phyloP scores from a whole-genome alignment of 805 yeast genomes.

The Pichia scutulata region DNA sequence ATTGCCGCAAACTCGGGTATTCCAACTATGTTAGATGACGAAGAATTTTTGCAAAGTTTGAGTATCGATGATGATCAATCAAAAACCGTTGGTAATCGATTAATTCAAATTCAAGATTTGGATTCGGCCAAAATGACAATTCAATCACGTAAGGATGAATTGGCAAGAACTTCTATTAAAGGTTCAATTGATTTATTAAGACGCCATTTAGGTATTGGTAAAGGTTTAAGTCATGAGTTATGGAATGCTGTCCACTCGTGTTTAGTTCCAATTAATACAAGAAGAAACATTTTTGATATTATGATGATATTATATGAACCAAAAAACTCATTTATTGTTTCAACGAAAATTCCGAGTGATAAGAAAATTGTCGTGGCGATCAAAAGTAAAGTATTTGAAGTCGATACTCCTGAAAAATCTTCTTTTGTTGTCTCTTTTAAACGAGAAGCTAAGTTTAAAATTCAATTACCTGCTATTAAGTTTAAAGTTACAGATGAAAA shows the following conservation, averaged over 20 bases:
- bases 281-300: constrained; percentile 55
- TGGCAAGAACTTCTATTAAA: constrained; percentile 54
- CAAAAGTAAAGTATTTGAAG: constrained; percentile 17
- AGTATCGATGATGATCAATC: constrained; percentile 6
- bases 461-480: constrained; percentile 36
- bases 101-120: constrained; percentile 54
- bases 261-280: constrained; percentile 48
- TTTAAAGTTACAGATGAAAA: constrained; percentile 16
- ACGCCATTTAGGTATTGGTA: constrained; percentile 47
- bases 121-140: constrained; percentile 32
- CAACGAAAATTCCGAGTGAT: constrained; percentile 58
- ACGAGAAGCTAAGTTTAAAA: constrained; percentile 51
- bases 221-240: constrained; percentile 48
- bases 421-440: constrained; percentile 39
- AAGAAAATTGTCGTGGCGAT: constrained; percentile 56
- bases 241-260: constrained; percentile 69
- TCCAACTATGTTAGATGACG: constrained; percentile 52
- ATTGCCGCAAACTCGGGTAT: constrained; percentile 59
- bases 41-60: constrained; percentile 37
- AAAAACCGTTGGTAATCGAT: constrained; percentile 19
- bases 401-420: constrained; percentile 28
- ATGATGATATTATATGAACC: constrained; percentile 61
- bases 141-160: constrained; percentile 50
- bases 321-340: constrained; percentile 51
- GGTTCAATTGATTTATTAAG: constrained; percentile 64